Conservation (phyloP, 495 filamentous ascomycete genomes). For the Gamarada debralockiae region DNA sequence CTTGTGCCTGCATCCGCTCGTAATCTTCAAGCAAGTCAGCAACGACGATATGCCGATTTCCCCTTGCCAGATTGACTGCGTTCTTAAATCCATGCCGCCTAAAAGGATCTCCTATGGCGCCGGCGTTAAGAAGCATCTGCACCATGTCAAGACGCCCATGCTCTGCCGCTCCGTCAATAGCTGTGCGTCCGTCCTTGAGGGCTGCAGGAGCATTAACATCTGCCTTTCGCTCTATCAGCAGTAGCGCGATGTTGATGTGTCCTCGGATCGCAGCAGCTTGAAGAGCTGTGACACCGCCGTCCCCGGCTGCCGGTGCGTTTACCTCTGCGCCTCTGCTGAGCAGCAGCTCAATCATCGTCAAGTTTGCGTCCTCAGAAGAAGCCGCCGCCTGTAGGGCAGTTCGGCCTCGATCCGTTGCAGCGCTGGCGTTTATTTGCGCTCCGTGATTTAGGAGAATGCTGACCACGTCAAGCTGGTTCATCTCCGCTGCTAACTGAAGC, state of each 20-base stretch:
- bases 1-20: not conserved
- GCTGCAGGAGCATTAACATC: constrained; percentile 27
- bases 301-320: constrained; percentile 23
- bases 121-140: constrained; percentile 36
- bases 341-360: constrained; percentile 24
- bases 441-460: constrained; percentile 34
- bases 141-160: constrained; percentile 36
- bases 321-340: constrained; percentile 27
- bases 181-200: constrained; percentile 30
- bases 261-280: constrained; percentile 11
- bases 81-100: constrained; percentile 5
- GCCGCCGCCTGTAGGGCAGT: constrained; percentile 14
- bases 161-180: constrained; percentile 40
- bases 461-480: constrained; percentile 41
- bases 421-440: constrained; percentile 1
- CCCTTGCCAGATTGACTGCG: constrained; percentile 4
- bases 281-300: constrained; percentile 22
- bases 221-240: constrained; percentile 30
- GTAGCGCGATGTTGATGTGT: constrained; percentile 22
- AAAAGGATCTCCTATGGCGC: constrained; percentile 11
- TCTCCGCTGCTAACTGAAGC: constrained; percentile 39
- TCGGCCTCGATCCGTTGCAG: not conserved
- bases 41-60: constrained; percentile 7
- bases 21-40: constrained; percentile 13
- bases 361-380: constrained; percentile 17